These are phyloP conservation scores for Nigrospora osmanthi DNA, from an alignment of 2,329 filamentous ascomycete genomes.

Conservation along the genomic window DNA sequence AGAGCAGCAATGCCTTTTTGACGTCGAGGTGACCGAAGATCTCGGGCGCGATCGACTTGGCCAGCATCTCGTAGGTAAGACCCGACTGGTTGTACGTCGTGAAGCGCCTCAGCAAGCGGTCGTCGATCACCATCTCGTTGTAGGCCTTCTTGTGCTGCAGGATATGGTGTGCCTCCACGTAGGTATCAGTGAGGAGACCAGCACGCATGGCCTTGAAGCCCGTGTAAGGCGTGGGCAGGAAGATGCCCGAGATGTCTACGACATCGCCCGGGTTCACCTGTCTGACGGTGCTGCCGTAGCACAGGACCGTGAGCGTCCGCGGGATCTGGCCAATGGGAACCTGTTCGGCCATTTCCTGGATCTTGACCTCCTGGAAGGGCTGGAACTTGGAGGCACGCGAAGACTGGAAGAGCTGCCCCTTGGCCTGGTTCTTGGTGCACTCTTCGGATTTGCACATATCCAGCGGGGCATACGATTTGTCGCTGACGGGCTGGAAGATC, in stretches of 20 bases:
- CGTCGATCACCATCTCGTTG: constrained; percentile 81
- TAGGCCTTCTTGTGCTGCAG: constrained; percentile 98
- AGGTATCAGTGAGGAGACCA: constrained; percentile 93
- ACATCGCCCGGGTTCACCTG: constrained; percentile 91
- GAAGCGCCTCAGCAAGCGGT: constrained; percentile 72
- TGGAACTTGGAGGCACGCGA: constrained; percentile 96
- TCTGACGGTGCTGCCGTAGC: constrained; percentile 77
- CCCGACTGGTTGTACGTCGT: constrained; percentile 78
- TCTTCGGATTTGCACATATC: constrained; percentile 83
- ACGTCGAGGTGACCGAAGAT: constrained; percentile 96
- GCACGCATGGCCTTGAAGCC: constrained; percentile 96
- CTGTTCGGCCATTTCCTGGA: constrained; percentile 98
- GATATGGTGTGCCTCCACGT: constrained; percentile 88
- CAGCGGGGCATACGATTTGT: constrained; percentile 85
- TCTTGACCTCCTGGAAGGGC: constrained; percentile 96
- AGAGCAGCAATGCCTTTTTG: constrained; percentile 92
- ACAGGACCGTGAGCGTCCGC: constrained; percentile 80
- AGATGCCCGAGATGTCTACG: constrained; percentile 89
- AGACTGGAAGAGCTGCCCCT: constrained; percentile 87
- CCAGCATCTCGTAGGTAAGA: constrained; percentile 91
- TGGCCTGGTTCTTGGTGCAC: constrained; percentile 83
- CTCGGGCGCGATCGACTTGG: constrained; percentile 93
- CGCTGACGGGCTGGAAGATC: constrained; percentile 91
- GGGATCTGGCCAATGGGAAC: constrained; percentile 97
- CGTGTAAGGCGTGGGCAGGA: constrained; percentile 96